Evolutionary conservation across 1,284 basidiomycete species (phyloP), one percentile per base, ranked within the genome.

Genomic region (Ustilago nuda): DNA sequence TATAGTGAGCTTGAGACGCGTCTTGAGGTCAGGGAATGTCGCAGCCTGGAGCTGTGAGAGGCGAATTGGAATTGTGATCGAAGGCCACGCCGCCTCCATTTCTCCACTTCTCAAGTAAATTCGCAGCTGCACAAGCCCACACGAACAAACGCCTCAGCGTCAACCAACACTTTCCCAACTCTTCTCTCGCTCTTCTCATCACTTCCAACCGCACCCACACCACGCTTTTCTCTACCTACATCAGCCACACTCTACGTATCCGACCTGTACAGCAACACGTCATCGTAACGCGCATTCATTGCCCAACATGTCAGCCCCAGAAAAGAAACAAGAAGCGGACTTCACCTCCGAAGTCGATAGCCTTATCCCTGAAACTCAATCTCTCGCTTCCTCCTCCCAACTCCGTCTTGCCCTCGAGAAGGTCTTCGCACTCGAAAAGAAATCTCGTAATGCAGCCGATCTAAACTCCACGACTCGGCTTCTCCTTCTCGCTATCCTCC

Each of bases 371-470:
- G 84, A 88, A 68, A 87, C 84, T 0, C 87, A 88, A 74, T 68
- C 84, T 48, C 79, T 89, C 11, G 87, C 88, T 12, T 93, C 93
- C 50, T 92, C 90, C 63, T 93, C 93, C 50, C 92, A 92, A 86
- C 89, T 95, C 50, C 89, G 92, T 82, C 92, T 94, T 48, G 94
- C 92, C 13, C 88, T 98, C 19, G 97, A 99, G 87, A 94, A 93
- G 87, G 90, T 99, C 61, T 89, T 94, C 65, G 88, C 88, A 4
- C 88, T 99, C 1, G 97, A 99, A 88, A 99, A 99, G 87, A 95
- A 97, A 87, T 92, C 96, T 5, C 90, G 97, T 87, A 98, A 98
- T 88, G 94, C 96, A 15, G 92, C 95, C 60, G 97, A 99, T 89
- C 89, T 95, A 57, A 86, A 90, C 45, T 98, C 95, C 27, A 99